Evolutionary conservation across 139 green algal genomes (phyloP).

Genomic region (Pseudopediastrum boryanum): DNA sequence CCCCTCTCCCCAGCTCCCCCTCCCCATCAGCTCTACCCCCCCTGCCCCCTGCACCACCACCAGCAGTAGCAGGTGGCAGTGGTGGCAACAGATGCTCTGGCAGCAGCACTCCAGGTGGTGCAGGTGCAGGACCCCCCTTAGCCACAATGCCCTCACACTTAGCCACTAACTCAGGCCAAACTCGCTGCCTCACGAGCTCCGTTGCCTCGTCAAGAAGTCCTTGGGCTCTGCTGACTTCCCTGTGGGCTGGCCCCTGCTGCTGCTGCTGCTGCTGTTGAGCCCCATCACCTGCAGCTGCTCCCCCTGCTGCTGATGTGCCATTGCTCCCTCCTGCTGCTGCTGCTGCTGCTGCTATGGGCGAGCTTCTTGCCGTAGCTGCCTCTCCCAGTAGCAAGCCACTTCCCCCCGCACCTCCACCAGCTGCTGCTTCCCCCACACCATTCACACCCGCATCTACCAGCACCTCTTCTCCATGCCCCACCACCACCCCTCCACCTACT

Average conservation of each 20-base stretch:
- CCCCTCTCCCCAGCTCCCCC: too few relatives aligned
- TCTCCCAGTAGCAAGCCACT: too few relatives aligned
- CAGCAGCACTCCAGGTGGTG: conserved; percentile 37
- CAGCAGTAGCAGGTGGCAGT: not conserved
- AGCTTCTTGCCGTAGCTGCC: conserved; percentile 17
- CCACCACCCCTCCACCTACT: too few relatives aligned
- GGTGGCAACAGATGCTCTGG: conserved; percentile 25
- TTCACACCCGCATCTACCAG: too few relatives aligned
- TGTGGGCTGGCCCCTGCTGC: conserved; percentile 1
- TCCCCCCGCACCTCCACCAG: not conserved
- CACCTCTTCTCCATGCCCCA: too few relatives aligned
- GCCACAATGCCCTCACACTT: conserved; percentile 56
- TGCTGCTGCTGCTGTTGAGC: conserved; percentile 7
- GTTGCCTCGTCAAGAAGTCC: too few relatives aligned
- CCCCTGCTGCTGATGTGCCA: not conserved
- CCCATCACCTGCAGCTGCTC: not conserved
- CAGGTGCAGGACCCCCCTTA: conserved; percentile 49
- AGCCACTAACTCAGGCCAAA: conserved; percentile 52
- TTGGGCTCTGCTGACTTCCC: conserved; percentile 30
- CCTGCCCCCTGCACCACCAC: not conserved
- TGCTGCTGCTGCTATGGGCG: not conserved
- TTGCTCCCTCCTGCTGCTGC: not conserved
- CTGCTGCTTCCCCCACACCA: too few relatives aligned
- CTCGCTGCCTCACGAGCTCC: conserved; percentile 11
- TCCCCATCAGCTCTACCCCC: too few relatives aligned